A percentile compares a stretch with the other conserved stretches of the same genome.
Conservation (phyloP, 2,329 filamentous ascomycete species). For the Helicocarpus griseus region DNA sequence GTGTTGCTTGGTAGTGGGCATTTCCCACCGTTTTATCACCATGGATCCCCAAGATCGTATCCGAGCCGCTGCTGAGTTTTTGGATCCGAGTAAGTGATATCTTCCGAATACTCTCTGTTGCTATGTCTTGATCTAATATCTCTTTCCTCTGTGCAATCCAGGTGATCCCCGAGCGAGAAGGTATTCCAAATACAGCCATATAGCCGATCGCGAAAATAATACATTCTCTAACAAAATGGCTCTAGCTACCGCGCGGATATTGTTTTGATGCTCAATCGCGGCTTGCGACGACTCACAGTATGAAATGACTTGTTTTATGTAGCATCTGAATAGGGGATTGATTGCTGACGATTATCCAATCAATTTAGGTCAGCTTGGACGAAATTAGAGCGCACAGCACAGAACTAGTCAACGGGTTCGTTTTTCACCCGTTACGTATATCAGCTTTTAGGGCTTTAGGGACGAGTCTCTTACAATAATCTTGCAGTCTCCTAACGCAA, state of each 20-base stretch:
- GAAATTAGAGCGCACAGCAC: conserved; percentile 80
- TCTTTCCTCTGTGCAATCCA: conserved; percentile 19
- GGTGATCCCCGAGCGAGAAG: conserved; percentile 49
- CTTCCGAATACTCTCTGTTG: neutral
- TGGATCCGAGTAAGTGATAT: conserved; percentile 68
- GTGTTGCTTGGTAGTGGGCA: neutral
- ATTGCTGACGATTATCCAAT: neutral
- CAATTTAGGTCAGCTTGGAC: conserved; percentile 63
- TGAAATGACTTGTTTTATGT: conserved; percentile 10
- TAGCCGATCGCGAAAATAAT: neutral
- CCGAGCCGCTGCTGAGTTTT: conserved; percentile 79
- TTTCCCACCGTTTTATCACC: neutral
- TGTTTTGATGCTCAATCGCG: conserved; percentile 60
- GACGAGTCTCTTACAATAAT: conserved; percentile 14
- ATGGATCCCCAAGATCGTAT: conserved; percentile 59
- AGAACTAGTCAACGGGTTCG: conserved; percentile 62
- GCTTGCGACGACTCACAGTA: conserved; percentile 48
- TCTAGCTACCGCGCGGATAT: conserved; percentile 84
- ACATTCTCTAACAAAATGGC: conserved; percentile 39
- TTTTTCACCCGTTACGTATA: neutral
- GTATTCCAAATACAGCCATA: conserved; percentile 22
- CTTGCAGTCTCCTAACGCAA: conserved; percentile 55
- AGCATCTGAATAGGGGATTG: neutral
- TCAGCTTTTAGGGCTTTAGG: neutral
- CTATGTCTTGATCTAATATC: conserved; percentile 9